Base-by-base conservation (phyloP, 805 yeast species). In the Kuraishia floccosa region DNA sequence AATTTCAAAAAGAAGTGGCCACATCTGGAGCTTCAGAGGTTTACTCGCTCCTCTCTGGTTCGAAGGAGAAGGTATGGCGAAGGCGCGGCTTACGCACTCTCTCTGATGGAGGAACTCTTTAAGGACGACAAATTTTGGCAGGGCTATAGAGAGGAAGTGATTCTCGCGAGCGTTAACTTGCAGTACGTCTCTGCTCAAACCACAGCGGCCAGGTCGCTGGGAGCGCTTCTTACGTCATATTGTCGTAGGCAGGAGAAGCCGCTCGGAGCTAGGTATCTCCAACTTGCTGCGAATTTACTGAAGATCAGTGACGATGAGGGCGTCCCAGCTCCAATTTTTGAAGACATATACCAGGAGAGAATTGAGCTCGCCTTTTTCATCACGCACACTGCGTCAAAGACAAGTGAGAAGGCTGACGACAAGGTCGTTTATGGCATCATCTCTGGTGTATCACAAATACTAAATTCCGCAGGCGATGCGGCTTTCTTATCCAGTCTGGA, bases 171-270 rank as follows among this genome's bases (percentile, higher is more conserved):
- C 36, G 50, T 75, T 27, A 76, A 77, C 42, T 46, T 74, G 30
- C 84, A 84, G 38, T 65, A 63, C 41, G 64, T 73, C 6, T 65
- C 74, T 25, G 66, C 87, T 1, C 94, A 85, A 43, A 60, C 76
- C 11, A 59, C 71, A 4, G 68, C 81, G 14, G 79, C 84, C 3
- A 78, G 77, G 42, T 68, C 93, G 0, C 74, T 83, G 68, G 86
- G 89, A 30, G 85, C 91, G 2, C 57, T 86, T 21, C 38, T 84
- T 15, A 75, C 89, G 0, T 71, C 89, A 0, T 76, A 58, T 42
- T 66, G 80, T 35, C 67, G 72, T 31, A 6, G 73, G 73, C 1
- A 44, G 60, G 9, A 52, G 60, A 19, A 54, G 82, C 12, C 52
- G 84, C 25, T 57, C 56, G 32, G 54, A 66, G 10, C 24, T 8